phyloP scores from a whole-genome alignment of 1,284 basidiomycete genomes.

The Ceratobasidium sp. region DNA sequence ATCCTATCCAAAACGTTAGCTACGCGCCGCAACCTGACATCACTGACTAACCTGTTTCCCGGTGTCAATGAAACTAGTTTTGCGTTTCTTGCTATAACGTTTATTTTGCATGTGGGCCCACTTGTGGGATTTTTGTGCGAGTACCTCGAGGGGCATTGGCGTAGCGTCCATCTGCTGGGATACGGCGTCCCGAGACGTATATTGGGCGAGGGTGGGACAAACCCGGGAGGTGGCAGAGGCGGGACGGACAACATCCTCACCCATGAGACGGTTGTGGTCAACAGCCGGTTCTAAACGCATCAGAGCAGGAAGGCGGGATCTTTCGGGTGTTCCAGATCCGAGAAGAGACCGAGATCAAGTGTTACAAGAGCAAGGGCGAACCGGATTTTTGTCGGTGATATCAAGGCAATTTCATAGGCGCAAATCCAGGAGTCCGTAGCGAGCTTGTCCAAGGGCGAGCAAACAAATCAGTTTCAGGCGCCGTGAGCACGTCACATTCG shows the following conservation, averaged over 20 bases:
- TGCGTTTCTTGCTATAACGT: constrained; percentile 89
- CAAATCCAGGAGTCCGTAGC: too few species aligned
- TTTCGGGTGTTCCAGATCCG: too few species aligned
- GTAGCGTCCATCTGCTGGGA: constrained; percentile 51
- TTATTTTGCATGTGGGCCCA: constrained; percentile 95
- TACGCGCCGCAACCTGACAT: constrained; percentile 37
- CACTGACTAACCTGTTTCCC: constrained; percentile 82
- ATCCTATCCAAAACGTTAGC: constrained; percentile 66
- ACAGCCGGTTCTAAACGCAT: constrained; percentile 12
- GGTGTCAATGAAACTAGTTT: constrained; percentile 90
- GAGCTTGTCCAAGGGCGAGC: too few species aligned
- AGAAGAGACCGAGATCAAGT: too few species aligned
- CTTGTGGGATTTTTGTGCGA: constrained; percentile 90
- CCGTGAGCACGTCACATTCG: too few species aligned
- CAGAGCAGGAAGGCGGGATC: not conserved
- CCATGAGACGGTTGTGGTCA: constrained; percentile 35
- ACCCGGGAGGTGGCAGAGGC: constrained; percentile 56
- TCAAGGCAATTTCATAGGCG: too few species aligned
- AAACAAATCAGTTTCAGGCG: too few species aligned
- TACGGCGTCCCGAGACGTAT: constrained; percentile 58
- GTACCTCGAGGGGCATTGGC: constrained; percentile 77
- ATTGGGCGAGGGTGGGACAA: constrained; percentile 66
- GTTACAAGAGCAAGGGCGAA: too few species aligned
- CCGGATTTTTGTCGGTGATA: too few species aligned
- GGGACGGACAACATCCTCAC: constrained; percentile 46